Percentiles rank a stretch among this genome's conserved stretches.
phyloP scores from a whole-genome alignment of 768 basidiomycete species.

The Collybia sp. region DNA sequence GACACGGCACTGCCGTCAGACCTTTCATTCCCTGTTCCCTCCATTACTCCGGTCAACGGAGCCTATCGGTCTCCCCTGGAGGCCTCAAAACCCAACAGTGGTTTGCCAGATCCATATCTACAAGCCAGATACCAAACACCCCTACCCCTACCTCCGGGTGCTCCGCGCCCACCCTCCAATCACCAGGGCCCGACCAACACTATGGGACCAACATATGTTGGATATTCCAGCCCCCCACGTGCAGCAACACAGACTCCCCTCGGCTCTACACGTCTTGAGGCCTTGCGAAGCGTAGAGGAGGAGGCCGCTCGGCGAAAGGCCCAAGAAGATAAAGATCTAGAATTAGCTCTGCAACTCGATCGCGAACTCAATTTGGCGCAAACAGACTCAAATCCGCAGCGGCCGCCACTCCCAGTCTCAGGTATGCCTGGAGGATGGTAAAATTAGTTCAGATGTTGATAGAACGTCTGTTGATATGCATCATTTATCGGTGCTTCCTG shows the following conservation, averaged over 20 bases:
- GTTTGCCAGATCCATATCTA: slow-evolving; percentile 38
- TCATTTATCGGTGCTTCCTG: slow-evolving; percentile 1
- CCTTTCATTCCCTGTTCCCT: slow-evolving; percentile 26
- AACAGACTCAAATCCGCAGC: slow-evolving; percentile 3
- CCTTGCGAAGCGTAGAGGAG: slow-evolving; percentile 31
- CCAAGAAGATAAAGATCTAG: slow-evolving; percentile 40
- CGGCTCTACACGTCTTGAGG: slow-evolving; percentile 28
- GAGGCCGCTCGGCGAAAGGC: slow-evolving; percentile 28
- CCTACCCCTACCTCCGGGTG: slow-evolving; percentile 46
- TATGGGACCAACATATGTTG: slow-evolving; percentile 9
- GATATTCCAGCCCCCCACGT: slow-evolving; percentile 18
- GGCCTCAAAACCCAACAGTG: slow-evolving; percentile 4
- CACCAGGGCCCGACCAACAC: slow-evolving; percentile 2
- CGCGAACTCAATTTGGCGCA: slow-evolving; percentile 42
- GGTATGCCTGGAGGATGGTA: slow-evolving; percentile 18
- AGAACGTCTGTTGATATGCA: not conserved
- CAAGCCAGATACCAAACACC: slow-evolving; percentile 47
- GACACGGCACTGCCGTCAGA: too few species aligned
- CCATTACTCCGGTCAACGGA: slow-evolving; percentile 12
- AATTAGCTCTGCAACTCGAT: slow-evolving; percentile 50
- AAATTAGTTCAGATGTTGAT: not conserved
- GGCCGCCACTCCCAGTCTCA: not conserved
- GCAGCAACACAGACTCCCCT: slow-evolving; percentile 14
- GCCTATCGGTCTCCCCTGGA: slow-evolving; percentile 9
- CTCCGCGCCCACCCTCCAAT: slow-evolving; percentile 7